Percentiles rank a stretch among this genome's conserved stretches.
Evolutionary conservation across 805 yeast species (phyloP).

Genomic region (Ogataea pignaliae): DNA sequence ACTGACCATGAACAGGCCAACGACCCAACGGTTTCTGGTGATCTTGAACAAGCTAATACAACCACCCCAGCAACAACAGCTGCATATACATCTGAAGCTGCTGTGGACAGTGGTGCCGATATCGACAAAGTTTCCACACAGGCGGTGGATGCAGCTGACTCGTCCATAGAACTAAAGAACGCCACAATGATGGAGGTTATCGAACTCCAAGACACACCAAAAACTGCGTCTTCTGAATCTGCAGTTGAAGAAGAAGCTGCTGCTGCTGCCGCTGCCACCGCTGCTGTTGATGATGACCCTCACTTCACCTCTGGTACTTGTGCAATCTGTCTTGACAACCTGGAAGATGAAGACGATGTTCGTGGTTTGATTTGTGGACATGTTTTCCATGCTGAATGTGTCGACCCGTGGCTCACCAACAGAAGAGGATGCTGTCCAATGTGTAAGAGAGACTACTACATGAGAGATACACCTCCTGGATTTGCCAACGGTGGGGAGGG

Average conservation of each 20-base stretch:
- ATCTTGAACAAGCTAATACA: background rate
- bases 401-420: slow-evolving; percentile 76
- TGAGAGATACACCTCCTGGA: slow-evolving; percentile 25
- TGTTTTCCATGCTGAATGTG: slow-evolving; percentile 73
- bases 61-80: background rate
- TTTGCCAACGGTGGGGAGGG: too few species aligned
- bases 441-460: slow-evolving; percentile 67
- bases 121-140: slow-evolving; percentile 2
- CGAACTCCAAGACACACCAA: background rate
- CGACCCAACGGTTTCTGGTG: background rate
- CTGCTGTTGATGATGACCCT: slow-evolving; percentile 12
- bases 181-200: slow-evolving; percentile 7
- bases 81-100: background rate
- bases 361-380: slow-evolving; percentile 80
- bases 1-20: slow-evolving; percentile 11
- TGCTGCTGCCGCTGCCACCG: background rate
- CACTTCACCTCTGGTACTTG: slow-evolving; percentile 68
- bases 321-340: slow-evolving; percentile 70
- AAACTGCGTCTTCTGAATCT: background rate
- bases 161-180: too few species aligned
- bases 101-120: background rate
- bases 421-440: slow-evolving; percentile 80
- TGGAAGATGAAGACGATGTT: slow-evolving; percentile 58
- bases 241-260: slow-evolving; percentile 2
- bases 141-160: slow-evolving; percentile 1